Base-by-base conservation (phyloP, 768 basidiomycete genomes). In the Mycena floridula region DNA sequence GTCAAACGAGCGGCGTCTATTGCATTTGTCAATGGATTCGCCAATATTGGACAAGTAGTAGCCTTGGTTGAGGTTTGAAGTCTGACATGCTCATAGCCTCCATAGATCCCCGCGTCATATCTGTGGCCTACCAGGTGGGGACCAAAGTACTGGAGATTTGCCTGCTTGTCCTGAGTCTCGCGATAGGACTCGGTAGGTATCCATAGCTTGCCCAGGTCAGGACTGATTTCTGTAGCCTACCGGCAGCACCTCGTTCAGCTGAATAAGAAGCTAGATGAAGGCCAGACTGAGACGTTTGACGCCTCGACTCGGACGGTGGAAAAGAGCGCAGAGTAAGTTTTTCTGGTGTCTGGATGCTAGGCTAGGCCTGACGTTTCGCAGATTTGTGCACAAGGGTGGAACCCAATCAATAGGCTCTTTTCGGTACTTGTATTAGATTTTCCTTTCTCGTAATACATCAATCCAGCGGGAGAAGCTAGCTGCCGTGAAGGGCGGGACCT, bases 1-100 rank as follows among this genome's bases (percentile, higher is more conserved):
- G 73, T 80, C 20, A 85, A 85, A 59, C 75, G 84, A 9, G 77
- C 82, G 7, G 77, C 83, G 22, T 77, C 81, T 13, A 67, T 87
- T 46, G 83, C 79, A 13, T 65, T 79, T 48, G 68, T 82, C 56
- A 81, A 82, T 57, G 75, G 77, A 18, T 80, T 81, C 59, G 76
- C 79, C 21, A 49, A 45, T 24, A 49, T 49, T 35, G 48, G 48
- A 16, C 42, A 48, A 28, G 47, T n/a, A n/a, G 3, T 35, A 16
- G 13, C 20, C 26, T n/a, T n/a, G n/a, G n/a, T n/a, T n/a, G n/a
- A n/a, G n/a, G 23, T 35, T 18, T 5, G 3, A 28, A 18, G 18
- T 8, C 20, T 23, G 13, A 11, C 11, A 23, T n/a, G 24, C 4
- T 15, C 37, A 20, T 42, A 3, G 15, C 21, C 22, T 43, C 35